These are phyloP conservation scores for Tricholoma saponaceum DNA, from an alignment of 768 basidiomycete species.

Conservation along the genomic window DNA sequence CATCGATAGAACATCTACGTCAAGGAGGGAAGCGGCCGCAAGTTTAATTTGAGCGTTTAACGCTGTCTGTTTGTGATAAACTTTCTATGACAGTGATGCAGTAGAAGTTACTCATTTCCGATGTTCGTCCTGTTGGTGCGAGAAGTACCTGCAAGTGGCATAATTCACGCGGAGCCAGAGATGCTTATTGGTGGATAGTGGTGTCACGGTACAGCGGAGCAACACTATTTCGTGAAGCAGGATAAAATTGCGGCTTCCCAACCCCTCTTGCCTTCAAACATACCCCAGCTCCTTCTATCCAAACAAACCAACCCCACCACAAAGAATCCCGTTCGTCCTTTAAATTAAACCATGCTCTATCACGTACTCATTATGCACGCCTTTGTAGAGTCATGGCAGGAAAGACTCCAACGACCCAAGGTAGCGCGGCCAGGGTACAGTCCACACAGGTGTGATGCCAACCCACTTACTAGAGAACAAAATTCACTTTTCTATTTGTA, in stretches of 20 bases:
- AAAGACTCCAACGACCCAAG: not conserved
- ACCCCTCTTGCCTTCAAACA: not conserved
- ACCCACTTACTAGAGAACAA: not conserved
- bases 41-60: not conserved
- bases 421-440: not conserved
- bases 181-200: not conserved
- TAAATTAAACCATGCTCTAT: not conserved
- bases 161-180: not conserved
- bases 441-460: not conserved
- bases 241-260: not conserved
- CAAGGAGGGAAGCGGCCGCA: not conserved
- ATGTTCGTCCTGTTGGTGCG: not conserved
- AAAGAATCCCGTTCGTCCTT: not conserved
- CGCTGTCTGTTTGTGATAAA: not conserved
- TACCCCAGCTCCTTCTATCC: not conserved
- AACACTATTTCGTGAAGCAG: not conserved
- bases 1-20: not conserved
- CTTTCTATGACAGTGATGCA: not conserved
- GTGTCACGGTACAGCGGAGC: not conserved
- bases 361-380: not conserved
- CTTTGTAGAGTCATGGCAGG: not conserved
- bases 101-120: not conserved
- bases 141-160: not conserved
- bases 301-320: not conserved
- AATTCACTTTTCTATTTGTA: not conserved